A percentile compares a stretch with the other conserved stretches of the same genome.
phyloP scores from a whole-genome alignment of 148 eudicot species.

The Polygonum aviculare region DNA sequence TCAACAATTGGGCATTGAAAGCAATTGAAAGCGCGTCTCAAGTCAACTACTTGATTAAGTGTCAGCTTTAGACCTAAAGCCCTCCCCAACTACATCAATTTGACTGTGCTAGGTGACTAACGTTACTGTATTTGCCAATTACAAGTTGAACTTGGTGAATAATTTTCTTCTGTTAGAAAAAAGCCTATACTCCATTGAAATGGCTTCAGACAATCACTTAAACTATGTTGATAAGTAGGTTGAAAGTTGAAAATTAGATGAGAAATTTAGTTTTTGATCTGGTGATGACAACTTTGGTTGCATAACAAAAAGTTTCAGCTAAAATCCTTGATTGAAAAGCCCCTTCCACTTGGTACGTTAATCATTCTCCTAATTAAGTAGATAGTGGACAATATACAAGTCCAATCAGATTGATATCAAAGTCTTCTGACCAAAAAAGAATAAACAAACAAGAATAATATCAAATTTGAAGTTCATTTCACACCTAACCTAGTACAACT shows the following conservation, averaged over 20 bases:
- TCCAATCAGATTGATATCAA: not conserved
- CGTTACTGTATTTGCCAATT: too few relatives aligned
- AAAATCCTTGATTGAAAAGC: not conserved
- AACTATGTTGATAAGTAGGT: not conserved
- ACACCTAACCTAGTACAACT: not conserved
- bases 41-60: not conserved
- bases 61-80: too few relatives aligned
- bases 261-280: too few relatives aligned
- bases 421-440: not conserved
- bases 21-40: not conserved
- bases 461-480: not conserved
- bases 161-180: too few relatives aligned
- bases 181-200: too few relatives aligned
- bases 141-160: too few relatives aligned
- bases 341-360: not conserved
- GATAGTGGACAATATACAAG: not conserved
- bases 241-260: too few relatives aligned
- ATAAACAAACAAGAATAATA: not conserved
- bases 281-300: too few relatives aligned
- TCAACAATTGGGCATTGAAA: not conserved
- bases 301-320: not conserved
- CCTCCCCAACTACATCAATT: not conserved
- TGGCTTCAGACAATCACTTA: not conserved
- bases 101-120: not conserved
- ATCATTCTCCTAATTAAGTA: not conserved